Percentiles rank a stretch among this genome's conserved stretches.
These are phyloP conservation scores for Candida sonorensis DNA, from an alignment of 805 yeast species.

Conservation along the genomic window DNA sequence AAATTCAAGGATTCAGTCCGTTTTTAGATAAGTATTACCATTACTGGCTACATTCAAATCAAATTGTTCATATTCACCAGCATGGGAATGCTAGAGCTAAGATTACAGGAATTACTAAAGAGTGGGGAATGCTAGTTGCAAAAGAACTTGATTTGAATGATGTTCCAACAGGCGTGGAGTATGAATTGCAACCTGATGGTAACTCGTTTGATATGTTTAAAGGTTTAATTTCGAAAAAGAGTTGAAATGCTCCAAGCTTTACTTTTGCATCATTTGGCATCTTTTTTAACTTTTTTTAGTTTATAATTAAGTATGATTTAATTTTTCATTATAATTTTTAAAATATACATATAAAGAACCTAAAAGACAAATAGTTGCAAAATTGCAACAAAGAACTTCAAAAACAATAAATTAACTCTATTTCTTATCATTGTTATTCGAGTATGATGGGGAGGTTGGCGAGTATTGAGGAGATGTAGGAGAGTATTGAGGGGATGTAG, in stretches of 20 bases:
- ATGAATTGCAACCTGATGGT: conserved; percentile 91
- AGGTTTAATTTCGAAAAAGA: conserved; percentile 70
- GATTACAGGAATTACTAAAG: conserved; percentile 75
- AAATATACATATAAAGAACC: conserved; percentile 11
- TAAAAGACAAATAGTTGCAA: conserved; percentile 5
- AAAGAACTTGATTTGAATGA: conserved; percentile 49
- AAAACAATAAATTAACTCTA: conserved; percentile 3
- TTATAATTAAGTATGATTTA: too few relatives aligned
- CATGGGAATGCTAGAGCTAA: conserved; percentile 43
- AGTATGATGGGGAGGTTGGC: conserved; percentile 39
- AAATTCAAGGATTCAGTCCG: conserved; percentile 56
- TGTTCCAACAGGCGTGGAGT: conserved; percentile 44
- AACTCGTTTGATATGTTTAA: conserved; percentile 93
- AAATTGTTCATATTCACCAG: conserved; percentile 56
- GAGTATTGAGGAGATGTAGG: conserved; percentile 77
- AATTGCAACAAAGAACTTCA: neutral
- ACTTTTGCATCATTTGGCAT: too few relatives aligned
- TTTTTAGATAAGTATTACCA: conserved; percentile 68
- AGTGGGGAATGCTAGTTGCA: conserved; percentile 78
- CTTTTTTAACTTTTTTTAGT: too few relatives aligned
- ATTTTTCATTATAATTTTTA: conserved; percentile 8
- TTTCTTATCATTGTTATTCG: conserved; percentile 22
- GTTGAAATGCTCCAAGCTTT: too few relatives aligned
- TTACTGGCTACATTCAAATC: conserved; percentile 80
- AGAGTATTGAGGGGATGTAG: conserved; percentile 63